Base-by-base conservation (phyloP, 2,329 filamentous ascomycete genomes). In the Neonectria coccinea region DNA sequence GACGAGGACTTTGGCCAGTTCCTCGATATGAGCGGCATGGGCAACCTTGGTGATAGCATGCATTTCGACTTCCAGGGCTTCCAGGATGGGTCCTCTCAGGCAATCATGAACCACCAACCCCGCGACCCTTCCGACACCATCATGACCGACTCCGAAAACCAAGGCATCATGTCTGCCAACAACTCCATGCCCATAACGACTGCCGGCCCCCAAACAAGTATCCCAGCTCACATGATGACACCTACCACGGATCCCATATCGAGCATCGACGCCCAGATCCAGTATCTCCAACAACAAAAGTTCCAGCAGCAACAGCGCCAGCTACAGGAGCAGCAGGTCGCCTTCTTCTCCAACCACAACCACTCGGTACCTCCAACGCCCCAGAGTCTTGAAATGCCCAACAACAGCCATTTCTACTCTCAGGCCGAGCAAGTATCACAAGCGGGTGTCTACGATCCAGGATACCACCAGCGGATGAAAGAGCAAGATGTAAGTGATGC, bases 361-460 rank as follows among this genome's bases (percentile, higher is more conserved):
- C 83, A 85, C 64, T 88, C 91, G 56, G 87, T 93, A 8, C 92
- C 92, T 6, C 92, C 92, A 2, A 96, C 92, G 14, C 92, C 92
- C 0, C 92, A 92, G 76, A 95, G 92, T 75, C 84, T 93, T 27
- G 92, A 95, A 74, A 87, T 95, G 79, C 86, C 82, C 74, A 87
- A 80, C 68, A 86, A 74, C 57, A 72, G 77, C 72, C 86, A 87
- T 60, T 89, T 84, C 69, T 93, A 90, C 75, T 77, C 87, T 58
- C 85, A 87, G 48, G 82, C 88, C 42, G 84, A 87, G 59, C 82
- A 84, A 58, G 77, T 78, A 54, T 77, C 72, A 75, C 85, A 88
- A 52, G 86, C 89, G 42, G 83, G 87, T 16, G 84, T 91, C 72
- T 90, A 89, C 70, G 91, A 94, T 64, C 70, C 72, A 65, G 82